Conservation (phyloP, 164 flowering plant species). For the Tetracentron sinense region DNA sequence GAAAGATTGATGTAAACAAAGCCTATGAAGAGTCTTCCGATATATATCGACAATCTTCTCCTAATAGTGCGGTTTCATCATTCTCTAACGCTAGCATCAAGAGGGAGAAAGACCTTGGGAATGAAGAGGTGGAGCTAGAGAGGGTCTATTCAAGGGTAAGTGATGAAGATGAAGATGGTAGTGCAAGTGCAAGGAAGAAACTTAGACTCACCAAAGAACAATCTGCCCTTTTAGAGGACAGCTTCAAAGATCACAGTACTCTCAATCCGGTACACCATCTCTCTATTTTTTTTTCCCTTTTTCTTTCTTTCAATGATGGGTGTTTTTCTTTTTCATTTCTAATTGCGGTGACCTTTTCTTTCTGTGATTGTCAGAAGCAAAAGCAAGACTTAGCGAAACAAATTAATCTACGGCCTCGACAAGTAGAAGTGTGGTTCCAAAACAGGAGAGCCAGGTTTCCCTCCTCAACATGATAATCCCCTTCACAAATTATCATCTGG, state of each 20-base stretch:
- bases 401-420: conserved; percentile 70
- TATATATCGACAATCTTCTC: conserved; percentile 31
- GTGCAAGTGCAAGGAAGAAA: conserved; percentile 54
- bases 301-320: neutral
- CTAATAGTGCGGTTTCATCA: conserved; percentile 50
- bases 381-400: conserved; percentile 74
- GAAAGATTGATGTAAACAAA: conserved; percentile 19
- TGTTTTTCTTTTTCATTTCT: neutral
- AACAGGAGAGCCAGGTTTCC: conserved; percentile 82
- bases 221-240: conserved; percentile 60
- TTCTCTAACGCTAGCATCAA: conserved; percentile 54
- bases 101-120: conserved; percentile 48
- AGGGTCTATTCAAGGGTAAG: conserved; percentile 41
- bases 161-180: conserved; percentile 75
- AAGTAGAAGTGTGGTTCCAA: conserved; percentile 95
- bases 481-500: neutral
- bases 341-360: neutral
- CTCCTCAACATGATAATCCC: neutral
- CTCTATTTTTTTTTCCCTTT: conserved; percentile 1
- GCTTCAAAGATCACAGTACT: conserved; percentile 64
- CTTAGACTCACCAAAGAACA: conserved; percentile 69
- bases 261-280: conserved; percentile 52
- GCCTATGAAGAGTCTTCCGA: conserved; percentile 14
- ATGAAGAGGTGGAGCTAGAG: conserved; percentile 47
- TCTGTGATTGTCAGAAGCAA: conserved; percentile 73